Base-by-base conservation (phyloP, 2,329 filamentous ascomycete genomes). In the Curvularia verruculosa region DNA sequence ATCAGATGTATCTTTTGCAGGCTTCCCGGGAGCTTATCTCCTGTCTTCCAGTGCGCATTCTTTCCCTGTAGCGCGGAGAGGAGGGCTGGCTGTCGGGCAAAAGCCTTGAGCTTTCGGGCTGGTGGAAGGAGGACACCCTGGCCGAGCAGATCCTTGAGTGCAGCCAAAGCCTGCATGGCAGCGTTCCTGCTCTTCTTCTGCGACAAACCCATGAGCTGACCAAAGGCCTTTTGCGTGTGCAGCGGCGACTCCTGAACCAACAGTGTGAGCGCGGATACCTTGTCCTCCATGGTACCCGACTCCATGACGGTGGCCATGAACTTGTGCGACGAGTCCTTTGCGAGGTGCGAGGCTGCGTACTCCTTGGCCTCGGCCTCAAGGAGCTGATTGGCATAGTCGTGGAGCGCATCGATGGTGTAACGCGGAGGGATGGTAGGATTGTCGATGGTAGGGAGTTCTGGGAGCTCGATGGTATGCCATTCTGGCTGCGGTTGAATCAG, bases 241-340 rank as follows among this genome's bases (percentile, higher is more conserved):
- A 98, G 80, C 18, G 95, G 95, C 8, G 96, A 98, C 77, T 99
- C 95, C 79, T 99, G 96, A 12, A 97, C 88, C 54, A 95, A 90
- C 66, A 99, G 82, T 4, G 95, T 99, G 70, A 99, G 82, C 3
- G 95, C 96, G 2, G 95, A 99, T 41, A 98, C 89, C 76, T 97
- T 98, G 76, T 99, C 95, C 54, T 92, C 96, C 67, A 98, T 85
- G 9, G 96, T 99, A 82, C 95, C 95, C 1, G 93, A 96, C 9
- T 92, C 83, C 91, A 98, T 97, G 75, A 99, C 97, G 18, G 92
- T 96, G 1, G 93, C 91, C 82, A 98, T 88, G 81, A 99, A 99
- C 75, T 93, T 96, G 77, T 96, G 90, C 39, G 93, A 94, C 2
- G 94, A 95, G 24, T 91, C 92, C 49, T 91, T 87, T 6, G 90